Conservation (phyloP, 306 rosid species). For the Cercis canadensis region DNA sequence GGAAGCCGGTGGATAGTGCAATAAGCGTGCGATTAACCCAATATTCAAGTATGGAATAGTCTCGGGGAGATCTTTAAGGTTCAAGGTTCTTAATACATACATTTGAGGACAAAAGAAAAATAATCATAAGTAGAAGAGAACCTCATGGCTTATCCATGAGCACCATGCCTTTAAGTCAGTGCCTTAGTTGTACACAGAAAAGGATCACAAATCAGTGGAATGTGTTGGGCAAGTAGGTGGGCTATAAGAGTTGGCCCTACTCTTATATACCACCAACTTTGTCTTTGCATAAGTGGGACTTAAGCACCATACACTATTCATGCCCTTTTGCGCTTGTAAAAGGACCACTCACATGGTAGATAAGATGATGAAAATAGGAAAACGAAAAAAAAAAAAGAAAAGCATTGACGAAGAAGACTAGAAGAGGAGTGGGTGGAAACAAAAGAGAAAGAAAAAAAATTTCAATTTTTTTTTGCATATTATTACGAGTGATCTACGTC, state of each 20-base stretch:
- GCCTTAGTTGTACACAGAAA: constrained; percentile 38
- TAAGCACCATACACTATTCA: constrained; percentile 44
- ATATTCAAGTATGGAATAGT: constrained; percentile 11
- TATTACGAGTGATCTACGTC: constrained; percentile 36
- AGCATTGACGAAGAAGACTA: constrained; percentile 23
- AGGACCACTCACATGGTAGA: constrained; percentile 61
- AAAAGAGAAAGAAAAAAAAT: not conserved
- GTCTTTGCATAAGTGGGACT: constrained; percentile 47
- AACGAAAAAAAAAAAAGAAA: not conserved
- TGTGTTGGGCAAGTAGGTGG: constrained; percentile 30
- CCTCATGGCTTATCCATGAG: constrained; percentile 39
- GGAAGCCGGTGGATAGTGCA: constrained; percentile 32
- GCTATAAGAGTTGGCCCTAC: constrained; percentile 42
- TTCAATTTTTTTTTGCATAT: not conserved
- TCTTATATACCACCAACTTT: constrained; percentile 39
- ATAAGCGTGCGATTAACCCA: constrained; percentile 23
- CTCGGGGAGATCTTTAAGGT: constrained; percentile 10
- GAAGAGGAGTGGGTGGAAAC: not conserved
- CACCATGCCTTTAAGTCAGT: constrained; percentile 26
- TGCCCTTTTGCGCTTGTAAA: constrained; percentile 36
- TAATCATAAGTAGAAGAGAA: constrained; percentile 24
- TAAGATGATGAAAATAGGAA: not conserved
- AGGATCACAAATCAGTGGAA: constrained; percentile 49
- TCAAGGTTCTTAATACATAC: constrained; percentile 36
- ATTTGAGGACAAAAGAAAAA: constrained; percentile 42